Evolutionary conservation across 2,329 filamentous ascomycete species (phyloP).

Genomic region (Colletotrichum sidae): DNA sequence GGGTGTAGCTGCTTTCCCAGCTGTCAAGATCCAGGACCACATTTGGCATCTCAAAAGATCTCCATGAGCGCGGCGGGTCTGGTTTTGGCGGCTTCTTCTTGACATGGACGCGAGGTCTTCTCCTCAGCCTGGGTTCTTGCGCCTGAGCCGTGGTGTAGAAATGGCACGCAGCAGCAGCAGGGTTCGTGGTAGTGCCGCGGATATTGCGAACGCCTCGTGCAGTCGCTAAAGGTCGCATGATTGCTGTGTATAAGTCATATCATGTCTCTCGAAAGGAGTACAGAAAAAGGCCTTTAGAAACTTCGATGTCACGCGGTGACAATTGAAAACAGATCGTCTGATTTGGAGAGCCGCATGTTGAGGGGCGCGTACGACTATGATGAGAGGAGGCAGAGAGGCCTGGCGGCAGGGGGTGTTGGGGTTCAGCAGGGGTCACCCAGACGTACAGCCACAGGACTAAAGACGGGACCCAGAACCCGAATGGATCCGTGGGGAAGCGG

Average conservation of each 20-base stretch:
- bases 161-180: neutral
- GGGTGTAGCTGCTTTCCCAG: conserved; percentile 56
- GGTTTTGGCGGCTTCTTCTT: conserved; percentile 23
- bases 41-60: conserved; percentile 48
- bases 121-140: neutral
- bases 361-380: conserved; percentile 13
- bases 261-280: neutral
- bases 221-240: conserved; percentile 15
- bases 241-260: neutral
- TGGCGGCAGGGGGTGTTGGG: conserved; percentile 25
- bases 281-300: neutral
- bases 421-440: conserved; percentile 27
- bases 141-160: conserved; percentile 17
- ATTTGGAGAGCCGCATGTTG: conserved; percentile 30
- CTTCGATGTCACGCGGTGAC: conserved; percentile 8
- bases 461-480: conserved; percentile 29
- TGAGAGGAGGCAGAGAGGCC: conserved; percentile 1
- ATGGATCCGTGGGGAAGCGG: conserved; percentile 32
- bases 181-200: neutral
- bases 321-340: conserved; percentile 21
- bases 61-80: conserved; percentile 26
- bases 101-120: conserved; percentile 17
- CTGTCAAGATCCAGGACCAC: conserved; percentile 65
- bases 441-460: conserved; percentile 34
- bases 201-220: conserved; percentile 10